These are phyloP conservation scores for Immersiella caudata DNA, from an alignment of 495 filamentous ascomycete genomes.

Conservation along the genomic window DNA sequence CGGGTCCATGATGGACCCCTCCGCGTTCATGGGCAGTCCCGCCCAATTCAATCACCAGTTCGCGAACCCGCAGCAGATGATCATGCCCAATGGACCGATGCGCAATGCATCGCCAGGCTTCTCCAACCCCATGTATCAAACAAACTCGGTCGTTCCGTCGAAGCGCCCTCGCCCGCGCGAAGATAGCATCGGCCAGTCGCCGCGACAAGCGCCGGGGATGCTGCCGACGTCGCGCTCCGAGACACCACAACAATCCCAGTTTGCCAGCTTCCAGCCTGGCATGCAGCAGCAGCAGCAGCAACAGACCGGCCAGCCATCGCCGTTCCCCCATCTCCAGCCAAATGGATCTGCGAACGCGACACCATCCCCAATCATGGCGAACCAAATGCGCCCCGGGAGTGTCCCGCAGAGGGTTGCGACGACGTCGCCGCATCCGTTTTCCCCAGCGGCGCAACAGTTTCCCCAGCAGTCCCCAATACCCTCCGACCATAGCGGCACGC, in stretches of 20 bases:
- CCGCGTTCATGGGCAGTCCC: constrained; percentile 55
- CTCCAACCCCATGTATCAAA: constrained; percentile 68
- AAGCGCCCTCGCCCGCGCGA: constrained; percentile 82
- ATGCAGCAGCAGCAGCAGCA: constrained; percentile 58
- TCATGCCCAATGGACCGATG: constrained; percentile 81
- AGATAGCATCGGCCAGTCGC: constrained; percentile 82
- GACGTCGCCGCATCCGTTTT: constrained; percentile 88
- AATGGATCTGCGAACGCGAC: constrained; percentile 79
- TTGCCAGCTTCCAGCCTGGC: constrained; percentile 59
- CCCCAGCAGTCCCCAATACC: constrained; percentile 77
- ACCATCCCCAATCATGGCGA: constrained; percentile 81
- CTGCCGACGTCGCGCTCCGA: constrained; percentile 85
- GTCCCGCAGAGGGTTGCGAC: constrained; percentile 83
- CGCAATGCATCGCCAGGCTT: constrained; percentile 81
- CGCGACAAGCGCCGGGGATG: constrained; percentile 72
- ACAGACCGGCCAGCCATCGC: constrained; percentile 59
- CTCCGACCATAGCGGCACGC: constrained; percentile 77
- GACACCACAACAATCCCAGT: constrained; percentile 77
- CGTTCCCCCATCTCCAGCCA: constrained; percentile 82
- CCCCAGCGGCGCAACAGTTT: constrained; percentile 75
- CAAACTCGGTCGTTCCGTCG: constrained; percentile 81
- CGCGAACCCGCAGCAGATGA: constrained; percentile 65
- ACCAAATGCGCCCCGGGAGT: constrained; percentile 67
- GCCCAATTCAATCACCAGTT: constrained; percentile 58
- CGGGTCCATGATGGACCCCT: constrained; percentile 58